Evolutionary conservation across 352 stramenopile species (phyloP), one percentile per base, ranked within the genome.

Genomic region (Phytophthora megakarya): DNA sequence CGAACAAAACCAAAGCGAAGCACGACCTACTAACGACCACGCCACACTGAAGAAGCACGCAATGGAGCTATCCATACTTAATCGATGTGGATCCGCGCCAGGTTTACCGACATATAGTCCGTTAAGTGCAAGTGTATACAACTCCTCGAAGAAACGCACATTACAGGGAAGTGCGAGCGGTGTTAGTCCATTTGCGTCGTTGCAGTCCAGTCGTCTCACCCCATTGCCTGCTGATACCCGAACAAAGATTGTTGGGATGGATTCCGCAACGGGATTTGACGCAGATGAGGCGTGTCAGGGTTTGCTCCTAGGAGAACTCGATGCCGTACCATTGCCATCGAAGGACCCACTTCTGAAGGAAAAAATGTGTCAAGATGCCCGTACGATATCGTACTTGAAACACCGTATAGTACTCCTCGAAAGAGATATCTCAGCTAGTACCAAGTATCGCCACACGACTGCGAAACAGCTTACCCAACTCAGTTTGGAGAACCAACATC

Each of bases 91-190:
- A 9, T 90, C 81, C 1, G 77, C 81, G 2, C 84, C 84, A 5
- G 78, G 88, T 23, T 60, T 92, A 0, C 84, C 84, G 18, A 70
- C 88, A 2, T 66, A 86, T 45, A 92, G 77, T 53, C 67, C 72
- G 3, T 66, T 72, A 11, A 87, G 76, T 48, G 50, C 80, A 0
- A 55, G 26, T 1, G 84, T 89, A 8, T 92, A 87, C 55, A 89
- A 75, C 38, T 89, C 84, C 3, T 81, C 80, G 7, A 89, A 90
- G 63, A 90, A 90, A 59, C 65, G 81, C 3, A 66, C 78, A 2
- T 30, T 86, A 8, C 64, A 78, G 50, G 39, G 37, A 25, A 61
- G 45, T 18, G 47, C 53, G 10, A 54, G 67, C 5, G 73, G 75
- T 22, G 60, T 68, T 35, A 77, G 77, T 18, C 68, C 77, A 2